Conservation (phyloP, 2,329 filamentous ascomycete species). For the Kalaharituber pfeilii region DNA sequence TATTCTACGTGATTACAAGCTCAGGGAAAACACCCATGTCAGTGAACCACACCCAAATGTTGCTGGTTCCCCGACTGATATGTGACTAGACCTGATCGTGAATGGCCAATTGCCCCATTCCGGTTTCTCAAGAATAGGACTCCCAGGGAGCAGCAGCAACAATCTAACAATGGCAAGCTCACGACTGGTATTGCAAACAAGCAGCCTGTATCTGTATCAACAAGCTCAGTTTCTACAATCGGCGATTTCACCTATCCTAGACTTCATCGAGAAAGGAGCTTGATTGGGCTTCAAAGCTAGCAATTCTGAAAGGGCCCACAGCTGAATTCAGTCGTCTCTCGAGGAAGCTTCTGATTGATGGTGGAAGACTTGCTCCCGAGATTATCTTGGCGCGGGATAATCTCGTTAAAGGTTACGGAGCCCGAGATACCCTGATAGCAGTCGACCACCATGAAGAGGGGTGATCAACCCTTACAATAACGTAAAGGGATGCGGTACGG, state of each 20-base stretch:
- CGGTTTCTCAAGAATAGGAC: not conserved
- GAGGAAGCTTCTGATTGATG: too few relatives aligned
- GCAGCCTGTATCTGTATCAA: not conserved
- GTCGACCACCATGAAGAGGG: too few relatives aligned
- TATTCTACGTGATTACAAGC: slow-evolving; percentile 65
- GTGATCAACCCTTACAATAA: too few relatives aligned
- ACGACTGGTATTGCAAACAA: not conserved
- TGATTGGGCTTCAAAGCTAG: not conserved
- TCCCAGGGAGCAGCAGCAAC: not conserved
- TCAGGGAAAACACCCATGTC: slow-evolving; percentile 39
- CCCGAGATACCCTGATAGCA: too few relatives aligned
- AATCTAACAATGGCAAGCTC: not conserved
- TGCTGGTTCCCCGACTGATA: not conserved
- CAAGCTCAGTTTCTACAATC: not conserved
- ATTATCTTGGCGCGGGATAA: too few relatives aligned
- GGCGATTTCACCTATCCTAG: not conserved
- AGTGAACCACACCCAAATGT: slow-evolving; percentile 11
- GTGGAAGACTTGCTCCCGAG: too few relatives aligned
- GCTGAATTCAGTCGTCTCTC: too few relatives aligned
- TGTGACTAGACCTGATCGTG: not conserved
- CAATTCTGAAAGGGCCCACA: too few relatives aligned
- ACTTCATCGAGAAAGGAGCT: not conserved
- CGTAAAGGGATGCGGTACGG: too few relatives aligned
- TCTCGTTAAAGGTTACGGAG: too few relatives aligned
- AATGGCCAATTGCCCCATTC: not conserved